Conservation (phyloP, 176 grass and related monocot species). For the Zizania latifolia region DNA sequence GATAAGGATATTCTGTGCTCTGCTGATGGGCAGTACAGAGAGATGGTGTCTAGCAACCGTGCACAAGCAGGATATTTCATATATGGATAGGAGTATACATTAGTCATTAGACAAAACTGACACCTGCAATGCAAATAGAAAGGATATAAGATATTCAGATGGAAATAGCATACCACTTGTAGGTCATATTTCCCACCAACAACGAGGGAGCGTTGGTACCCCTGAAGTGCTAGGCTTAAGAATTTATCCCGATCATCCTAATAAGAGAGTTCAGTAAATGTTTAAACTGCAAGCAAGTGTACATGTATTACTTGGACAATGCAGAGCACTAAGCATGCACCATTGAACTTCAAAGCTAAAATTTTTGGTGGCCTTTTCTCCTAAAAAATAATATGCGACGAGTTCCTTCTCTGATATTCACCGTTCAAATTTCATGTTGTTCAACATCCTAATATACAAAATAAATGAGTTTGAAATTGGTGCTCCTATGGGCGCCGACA, state of each 20-base stretch:
- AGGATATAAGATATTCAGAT: not conserved
- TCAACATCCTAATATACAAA: not conserved
- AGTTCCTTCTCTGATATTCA: not conserved
- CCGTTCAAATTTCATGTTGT: not conserved
- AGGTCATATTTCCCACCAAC: conserved; percentile 92
- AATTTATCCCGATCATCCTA: conserved; percentile 91
- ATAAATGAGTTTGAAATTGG: not conserved
- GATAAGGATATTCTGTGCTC: not conserved
- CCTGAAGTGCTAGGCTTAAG: conserved; percentile 63
- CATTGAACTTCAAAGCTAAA: not conserved
- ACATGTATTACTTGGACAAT: conserved; percentile 1
- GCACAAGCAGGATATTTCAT: not conserved
- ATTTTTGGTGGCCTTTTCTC: not conserved
- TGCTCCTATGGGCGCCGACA: not conserved
- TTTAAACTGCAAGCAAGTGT: not conserved
- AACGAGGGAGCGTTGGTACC: conserved; percentile 71
- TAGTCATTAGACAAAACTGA: not conserved
- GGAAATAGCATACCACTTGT: conserved; percentile 61
- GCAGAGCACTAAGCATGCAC: not conserved
- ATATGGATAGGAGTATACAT: not conserved
- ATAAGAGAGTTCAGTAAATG: conserved; percentile 23
- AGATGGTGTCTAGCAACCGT: not conserved
- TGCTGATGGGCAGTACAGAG: not conserved
- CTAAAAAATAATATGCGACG: not conserved
- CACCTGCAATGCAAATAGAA: not conserved